Evolutionary conservation across 345 rosid species (phyloP).

Genomic region (Lenwebbia sp.): DNA sequence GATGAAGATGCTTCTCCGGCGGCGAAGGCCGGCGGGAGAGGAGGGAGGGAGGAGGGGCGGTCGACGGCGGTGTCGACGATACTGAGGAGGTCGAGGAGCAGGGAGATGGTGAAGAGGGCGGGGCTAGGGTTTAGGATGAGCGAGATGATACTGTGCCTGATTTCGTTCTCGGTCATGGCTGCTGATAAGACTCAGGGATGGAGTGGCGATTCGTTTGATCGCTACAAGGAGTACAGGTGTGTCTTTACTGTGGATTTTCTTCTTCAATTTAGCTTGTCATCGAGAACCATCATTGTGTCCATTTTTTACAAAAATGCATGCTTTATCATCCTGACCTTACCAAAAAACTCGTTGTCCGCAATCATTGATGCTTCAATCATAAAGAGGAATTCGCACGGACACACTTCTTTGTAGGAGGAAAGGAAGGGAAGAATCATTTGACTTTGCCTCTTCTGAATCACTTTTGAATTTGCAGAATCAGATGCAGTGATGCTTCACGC

Average conservation of each 20-base stretch:
- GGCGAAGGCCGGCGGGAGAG: constrained; percentile 8
- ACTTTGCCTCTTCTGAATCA: not conserved
- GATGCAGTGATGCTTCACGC: not conserved
- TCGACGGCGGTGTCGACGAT: constrained; percentile 3
- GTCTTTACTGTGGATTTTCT: not conserved
- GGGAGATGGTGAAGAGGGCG: constrained; percentile 21
- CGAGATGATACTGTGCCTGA: constrained; percentile 61
- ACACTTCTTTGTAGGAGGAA: not conserved
- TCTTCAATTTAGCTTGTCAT: not conserved
- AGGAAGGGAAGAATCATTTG: not conserved
- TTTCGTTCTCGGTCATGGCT: constrained; percentile 93
- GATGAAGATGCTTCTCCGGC: constrained; percentile 5
- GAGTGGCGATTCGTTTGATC: constrained; percentile 96
- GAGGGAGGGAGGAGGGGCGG: constrained; percentile 7
- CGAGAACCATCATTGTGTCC: not conserved
- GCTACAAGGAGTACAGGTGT: constrained; percentile 87
- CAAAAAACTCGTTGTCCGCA: not conserved
- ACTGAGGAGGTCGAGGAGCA: constrained; percentile 26
- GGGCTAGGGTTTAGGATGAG: constrained; percentile 60
- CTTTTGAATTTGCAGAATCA: not conserved
- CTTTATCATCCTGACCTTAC: not conserved
- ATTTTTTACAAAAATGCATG: not conserved
- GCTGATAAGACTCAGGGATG: constrained; percentile 95
- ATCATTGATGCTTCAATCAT: not conserved
- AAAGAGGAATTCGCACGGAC: not conserved